Conservation (phyloP, 352 stramenopile species). For the Globisporangium cylindrosporum region DNA sequence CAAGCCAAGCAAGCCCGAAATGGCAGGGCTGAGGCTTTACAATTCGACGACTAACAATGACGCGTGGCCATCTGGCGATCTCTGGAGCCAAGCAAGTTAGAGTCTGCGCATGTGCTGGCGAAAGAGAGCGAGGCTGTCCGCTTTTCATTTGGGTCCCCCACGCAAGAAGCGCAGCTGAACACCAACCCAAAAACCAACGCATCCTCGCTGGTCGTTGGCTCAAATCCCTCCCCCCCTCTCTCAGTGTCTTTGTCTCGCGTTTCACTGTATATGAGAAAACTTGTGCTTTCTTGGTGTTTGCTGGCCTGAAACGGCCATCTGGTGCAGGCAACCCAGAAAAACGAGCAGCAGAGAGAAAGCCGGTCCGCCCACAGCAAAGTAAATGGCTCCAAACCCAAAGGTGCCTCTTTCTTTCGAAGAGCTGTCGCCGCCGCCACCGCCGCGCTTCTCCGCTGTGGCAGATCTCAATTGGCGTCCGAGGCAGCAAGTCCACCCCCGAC, state of each 20-base stretch:
- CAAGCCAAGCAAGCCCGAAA: background rate
- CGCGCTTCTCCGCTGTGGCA: background rate
- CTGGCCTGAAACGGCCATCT: background rate
- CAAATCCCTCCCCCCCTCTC: background rate
- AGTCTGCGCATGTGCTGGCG: background rate
- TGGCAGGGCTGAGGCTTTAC: background rate
- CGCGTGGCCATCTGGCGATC: background rate
- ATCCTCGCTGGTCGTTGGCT: background rate
- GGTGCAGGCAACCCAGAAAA: background rate
- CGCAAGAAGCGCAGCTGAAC: background rate
- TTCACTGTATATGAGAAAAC: background rate
- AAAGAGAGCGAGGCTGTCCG: background rate
- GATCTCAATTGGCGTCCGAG: background rate
- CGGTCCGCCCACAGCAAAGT: background rate
- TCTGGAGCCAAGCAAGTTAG: background rate
- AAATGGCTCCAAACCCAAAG: background rate
- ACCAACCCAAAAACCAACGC: background rate
- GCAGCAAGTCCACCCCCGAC: background rate
- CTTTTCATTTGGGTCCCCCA: background rate
- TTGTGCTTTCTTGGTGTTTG: background rate
- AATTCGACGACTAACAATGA: background rate
- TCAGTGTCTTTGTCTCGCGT: background rate
- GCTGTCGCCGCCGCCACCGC: background rate
- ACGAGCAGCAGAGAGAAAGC: background rate
- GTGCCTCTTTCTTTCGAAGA: background rate